A percentile compares a stretch with the other conserved stretches of the same genome.
Conservation (phyloP, 805 yeast genomes). For the Wilhelminamyces savonicus region DNA sequence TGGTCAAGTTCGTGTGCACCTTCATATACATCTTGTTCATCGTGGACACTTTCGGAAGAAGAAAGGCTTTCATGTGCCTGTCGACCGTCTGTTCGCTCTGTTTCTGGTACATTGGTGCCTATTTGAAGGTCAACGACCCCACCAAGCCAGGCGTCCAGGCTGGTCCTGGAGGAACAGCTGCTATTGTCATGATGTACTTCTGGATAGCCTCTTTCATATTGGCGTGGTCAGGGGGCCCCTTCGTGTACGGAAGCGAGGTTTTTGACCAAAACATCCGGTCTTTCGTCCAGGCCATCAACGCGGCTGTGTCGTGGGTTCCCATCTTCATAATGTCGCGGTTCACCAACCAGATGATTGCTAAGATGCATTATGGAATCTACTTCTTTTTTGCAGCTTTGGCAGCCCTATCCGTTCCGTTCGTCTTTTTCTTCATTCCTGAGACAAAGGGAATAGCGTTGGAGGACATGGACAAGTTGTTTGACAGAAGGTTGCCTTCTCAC, state of each 20-base stretch:
- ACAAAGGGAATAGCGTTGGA: constrained; percentile 33
- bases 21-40: constrained; percentile 27
- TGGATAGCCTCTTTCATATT: constrained; percentile 36
- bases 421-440: constrained; percentile 32
- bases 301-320: constrained; percentile 35
- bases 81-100: constrained; percentile 27
- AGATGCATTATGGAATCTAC: constrained; percentile 31
- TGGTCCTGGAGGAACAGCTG: constrained; percentile 35
- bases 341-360: constrained; percentile 27
- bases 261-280: constrained; percentile 36
- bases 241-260: constrained; percentile 33
- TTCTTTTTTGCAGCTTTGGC: constrained; percentile 32
- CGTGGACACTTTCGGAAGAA: constrained; percentile 30
- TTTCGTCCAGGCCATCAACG: constrained; percentile 34
- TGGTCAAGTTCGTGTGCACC: constrained; percentile 30
- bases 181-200: constrained; percentile 34
- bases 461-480: constrained; percentile 23
- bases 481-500: constrained; percentile 13
- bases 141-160: constrained; percentile 23
- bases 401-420: constrained; percentile 27
- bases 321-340: constrained; percentile 31
- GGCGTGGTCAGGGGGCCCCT: constrained; percentile 38
- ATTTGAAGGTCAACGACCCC: constrained; percentile 28
- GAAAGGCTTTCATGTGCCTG: constrained; percentile 30
- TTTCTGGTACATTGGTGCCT: constrained; percentile 36